Evolutionary conservation across 345 rosid species (phyloP), one percentile per base, ranked within the genome.

Genomic region (Ceriops decandra): DNA sequence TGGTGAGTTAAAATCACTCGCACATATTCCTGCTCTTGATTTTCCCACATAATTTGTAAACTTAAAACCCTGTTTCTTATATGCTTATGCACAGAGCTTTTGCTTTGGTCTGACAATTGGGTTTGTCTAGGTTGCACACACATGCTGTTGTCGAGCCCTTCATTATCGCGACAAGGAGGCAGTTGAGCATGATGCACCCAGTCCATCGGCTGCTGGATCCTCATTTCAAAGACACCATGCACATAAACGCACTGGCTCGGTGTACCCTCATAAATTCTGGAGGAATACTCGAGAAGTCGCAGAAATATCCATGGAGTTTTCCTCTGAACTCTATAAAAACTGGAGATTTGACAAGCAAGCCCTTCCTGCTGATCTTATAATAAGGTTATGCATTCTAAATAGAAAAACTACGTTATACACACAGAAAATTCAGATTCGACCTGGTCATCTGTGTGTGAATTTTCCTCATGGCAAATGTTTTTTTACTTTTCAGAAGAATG

Each of bases 281-380:
- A 57, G 95, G 95, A 36, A 74, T 86, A 61, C 80, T 88, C 1
- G 91, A 88, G 78, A 85, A 65, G 24, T 76, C 71, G 30, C 67
- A 22, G 66, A 86, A 70, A 42, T 69, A 26, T 88, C 89, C 16
- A 85, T 85, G 89, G 76, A 70, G 56, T 52, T 86, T 74, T 82
- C 89, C 63, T 85, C 95, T 53, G 69, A 70, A 65, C 73, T 88
- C 46, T 86, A 88, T 58, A 81, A 82, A 66, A 68, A 79, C 38
- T 88, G 95, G 95, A 86, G 88, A 77, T 82, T 88, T 71, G 80
- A 86, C 65, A 80, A 85, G 57, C 88, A 88, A 78, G 84, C 83
- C 62, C 85, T 88, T 51, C 89, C 91, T 17, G 38, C 16, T 5
- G 91, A 88, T 79, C 88, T 88, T 57, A 51, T 77, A 35, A 82